Evolutionary conservation across 2,329 filamentous ascomycete genomes (phyloP).

Genomic region (Mycosphaerelloides madeirae): DNA sequence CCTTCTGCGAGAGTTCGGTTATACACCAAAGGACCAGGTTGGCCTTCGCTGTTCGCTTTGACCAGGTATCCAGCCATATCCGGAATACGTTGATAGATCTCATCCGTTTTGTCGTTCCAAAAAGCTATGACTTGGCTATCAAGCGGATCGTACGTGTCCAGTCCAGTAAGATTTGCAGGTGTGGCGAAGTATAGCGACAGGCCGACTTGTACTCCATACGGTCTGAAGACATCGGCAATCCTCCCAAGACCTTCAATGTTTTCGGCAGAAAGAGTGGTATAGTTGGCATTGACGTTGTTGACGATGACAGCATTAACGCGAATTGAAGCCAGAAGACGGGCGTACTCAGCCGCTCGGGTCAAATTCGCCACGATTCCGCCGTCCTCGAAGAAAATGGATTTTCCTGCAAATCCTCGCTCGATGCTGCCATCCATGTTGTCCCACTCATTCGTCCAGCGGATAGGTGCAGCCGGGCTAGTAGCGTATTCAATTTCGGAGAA

Average conservation of each 20-base stretch:
- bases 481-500: conserved; percentile 45
- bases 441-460: conserved; percentile 71
- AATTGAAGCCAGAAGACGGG: conserved; percentile 62
- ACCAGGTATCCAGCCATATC: conserved; percentile 66
- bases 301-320: conserved; percentile 62
- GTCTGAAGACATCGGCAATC: conserved; percentile 62
- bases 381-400: conserved; percentile 63
- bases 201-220: conserved; percentile 62
- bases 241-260: conserved; percentile 59
- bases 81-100: conserved; percentile 58
- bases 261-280: conserved; percentile 48
- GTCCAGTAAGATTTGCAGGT: conserved; percentile 52
- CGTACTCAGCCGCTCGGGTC: conserved; percentile 58
- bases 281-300: conserved; percentile 70
- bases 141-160: conserved; percentile 62
- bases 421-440: conserved; percentile 65
- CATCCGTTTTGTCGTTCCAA: conserved; percentile 58
- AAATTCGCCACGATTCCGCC: conserved; percentile 55
- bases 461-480: conserved; percentile 55
- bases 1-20: conserved; percentile 65
- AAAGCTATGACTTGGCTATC: conserved; percentile 56
- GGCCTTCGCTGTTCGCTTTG: conserved; percentile 68
- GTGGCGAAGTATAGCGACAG: conserved; percentile 66
- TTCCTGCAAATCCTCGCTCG: conserved; percentile 63
- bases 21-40: conserved; percentile 65